phyloP scores from a whole-genome alignment of 192 early-diverging fungal genomes.

The Lunasporangiospora selenospora region DNA sequence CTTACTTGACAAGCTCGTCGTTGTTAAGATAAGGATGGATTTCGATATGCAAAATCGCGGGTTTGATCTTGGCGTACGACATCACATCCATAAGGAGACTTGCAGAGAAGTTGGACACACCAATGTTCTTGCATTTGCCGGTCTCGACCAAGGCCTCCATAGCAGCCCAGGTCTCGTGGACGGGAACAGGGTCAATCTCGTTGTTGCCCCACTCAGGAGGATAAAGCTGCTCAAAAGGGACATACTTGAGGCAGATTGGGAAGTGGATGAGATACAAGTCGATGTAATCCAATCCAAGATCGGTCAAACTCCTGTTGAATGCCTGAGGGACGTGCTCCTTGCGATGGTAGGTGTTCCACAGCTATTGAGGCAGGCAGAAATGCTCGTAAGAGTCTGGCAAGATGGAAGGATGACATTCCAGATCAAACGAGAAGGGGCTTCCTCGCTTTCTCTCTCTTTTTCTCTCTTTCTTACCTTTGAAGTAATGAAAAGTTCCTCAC shows the following conservation, averaged over 20 bases:
- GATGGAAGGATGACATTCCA: background rate
- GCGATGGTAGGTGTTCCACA: slow-evolving; percentile 72
- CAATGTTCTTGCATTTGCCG: slow-evolving; percentile 63
- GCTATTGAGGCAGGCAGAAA: slow-evolving; percentile 19
- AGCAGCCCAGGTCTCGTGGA: slow-evolving; percentile 70
- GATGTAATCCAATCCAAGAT: slow-evolving; percentile 62
- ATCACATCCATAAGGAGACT: slow-evolving; percentile 63
- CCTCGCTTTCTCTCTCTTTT: no score
- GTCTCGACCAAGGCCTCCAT: slow-evolving; percentile 75
- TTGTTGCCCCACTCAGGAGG: slow-evolving; percentile 58
- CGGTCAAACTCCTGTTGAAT: slow-evolving; percentile 58
- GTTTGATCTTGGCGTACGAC: slow-evolving; percentile 63
- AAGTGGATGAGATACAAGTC: slow-evolving; percentile 80
- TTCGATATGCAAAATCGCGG: slow-evolving; percentile 79
- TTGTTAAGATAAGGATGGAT: slow-evolving; percentile 79
- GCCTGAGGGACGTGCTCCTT: slow-evolving; percentile 60
- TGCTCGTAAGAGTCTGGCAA: background rate
- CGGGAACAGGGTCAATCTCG: slow-evolving; percentile 51
- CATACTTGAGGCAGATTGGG: slow-evolving; percentile 65
- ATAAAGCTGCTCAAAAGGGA: slow-evolving; percentile 48
- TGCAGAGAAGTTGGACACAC: slow-evolving; percentile 74
- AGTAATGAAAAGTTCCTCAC: slow-evolving; percentile 63
- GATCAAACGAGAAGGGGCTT: background rate
- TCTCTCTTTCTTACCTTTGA: slow-evolving; percentile 53
- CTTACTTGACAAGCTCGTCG: slow-evolving; percentile 64